Evolutionary conservation across 2,329 filamentous ascomycete genomes (phyloP).

Genomic region (Sordariomycetes sp.): DNA sequence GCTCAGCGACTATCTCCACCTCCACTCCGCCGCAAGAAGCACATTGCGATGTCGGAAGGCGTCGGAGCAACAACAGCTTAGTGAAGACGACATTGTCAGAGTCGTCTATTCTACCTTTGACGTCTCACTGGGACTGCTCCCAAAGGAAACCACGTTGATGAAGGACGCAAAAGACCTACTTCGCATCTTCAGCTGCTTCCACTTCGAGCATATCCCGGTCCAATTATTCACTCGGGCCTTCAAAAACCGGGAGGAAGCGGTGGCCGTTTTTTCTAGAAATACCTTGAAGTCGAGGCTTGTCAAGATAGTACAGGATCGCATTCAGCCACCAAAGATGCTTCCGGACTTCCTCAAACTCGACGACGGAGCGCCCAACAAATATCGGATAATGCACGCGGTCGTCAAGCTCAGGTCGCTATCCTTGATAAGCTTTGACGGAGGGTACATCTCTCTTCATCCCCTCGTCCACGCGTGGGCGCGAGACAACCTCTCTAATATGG

Average conservation of each 20-base stretch:
- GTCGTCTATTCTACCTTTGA: conserved; percentile 6
- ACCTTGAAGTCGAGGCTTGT: background rate
- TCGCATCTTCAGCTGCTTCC: background rate
- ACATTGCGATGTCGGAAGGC: background rate
- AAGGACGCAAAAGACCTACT: conserved; percentile 1
- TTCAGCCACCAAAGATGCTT: background rate
- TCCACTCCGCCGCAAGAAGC: background rate
- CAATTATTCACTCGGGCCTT: background rate
- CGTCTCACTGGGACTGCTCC: conserved; percentile 4
- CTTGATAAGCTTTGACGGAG: background rate
- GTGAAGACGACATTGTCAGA: background rate
- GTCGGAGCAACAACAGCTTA: background rate
- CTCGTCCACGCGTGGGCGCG: background rate
- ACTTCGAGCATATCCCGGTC: background rate
- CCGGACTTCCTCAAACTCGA: background rate
- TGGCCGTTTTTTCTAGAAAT: background rate
- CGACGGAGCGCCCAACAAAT: background rate
- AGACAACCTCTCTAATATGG: background rate
- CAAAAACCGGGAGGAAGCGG: background rate
- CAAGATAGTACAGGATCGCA: background rate
- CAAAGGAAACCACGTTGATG: conserved; percentile 1
- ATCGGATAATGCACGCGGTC: background rate
- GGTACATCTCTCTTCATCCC: background rate
- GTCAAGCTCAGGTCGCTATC: background rate
- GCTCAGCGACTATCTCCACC: conserved; percentile 4